These are phyloP conservation scores for Trichoderma sp. DNA, from an alignment of 2,329 filamentous ascomycete species.

Conservation along the genomic window DNA sequence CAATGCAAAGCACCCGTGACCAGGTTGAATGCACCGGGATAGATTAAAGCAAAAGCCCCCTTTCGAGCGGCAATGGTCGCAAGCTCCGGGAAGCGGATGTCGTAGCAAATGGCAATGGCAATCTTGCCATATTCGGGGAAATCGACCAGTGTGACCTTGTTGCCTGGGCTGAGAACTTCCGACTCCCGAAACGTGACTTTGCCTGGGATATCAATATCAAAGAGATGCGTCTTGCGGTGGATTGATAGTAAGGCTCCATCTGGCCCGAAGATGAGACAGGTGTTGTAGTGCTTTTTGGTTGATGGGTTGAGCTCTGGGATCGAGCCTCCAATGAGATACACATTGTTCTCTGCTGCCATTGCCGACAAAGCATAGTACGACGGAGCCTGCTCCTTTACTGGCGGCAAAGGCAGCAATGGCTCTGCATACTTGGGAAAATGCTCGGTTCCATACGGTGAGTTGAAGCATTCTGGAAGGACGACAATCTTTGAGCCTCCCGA, in stretches of 20 bases:
- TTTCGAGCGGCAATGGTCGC: constrained; percentile 84
- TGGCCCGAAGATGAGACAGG: constrained; percentile 79
- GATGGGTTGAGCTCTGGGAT: constrained; percentile 75
- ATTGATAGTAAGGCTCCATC: constrained; percentile 73
- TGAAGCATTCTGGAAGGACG: constrained; percentile 97
- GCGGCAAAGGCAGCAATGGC: constrained; percentile 73
- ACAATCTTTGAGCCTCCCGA: constrained; percentile 77
- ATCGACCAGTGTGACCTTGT: constrained; percentile 82
- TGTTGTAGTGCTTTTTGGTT: constrained; percentile 80
- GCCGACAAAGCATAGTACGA: constrained; percentile 81
- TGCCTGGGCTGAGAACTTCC: constrained; percentile 82
- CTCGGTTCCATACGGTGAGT: constrained; percentile 89
- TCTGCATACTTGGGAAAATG: constrained; percentile 94
- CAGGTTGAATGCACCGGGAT: constrained; percentile 95
- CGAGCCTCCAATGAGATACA: constrained; percentile 86
- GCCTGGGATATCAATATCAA: constrained; percentile 96
- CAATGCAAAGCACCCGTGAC: constrained; percentile 93
- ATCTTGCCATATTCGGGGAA: constrained; percentile 86
- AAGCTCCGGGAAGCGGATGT: constrained; percentile 93
- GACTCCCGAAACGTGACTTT: constrained; percentile 91
- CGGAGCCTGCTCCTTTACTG: constrained; percentile 68
- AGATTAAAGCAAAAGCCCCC: constrained; percentile 82
- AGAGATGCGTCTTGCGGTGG: constrained; percentile 92
- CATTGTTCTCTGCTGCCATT: constrained; percentile 75
- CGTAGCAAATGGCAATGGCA: constrained; percentile 92